phyloP scores from a whole-genome alignment of 331 rosid genomes.

The Acacia concinna region DNA sequence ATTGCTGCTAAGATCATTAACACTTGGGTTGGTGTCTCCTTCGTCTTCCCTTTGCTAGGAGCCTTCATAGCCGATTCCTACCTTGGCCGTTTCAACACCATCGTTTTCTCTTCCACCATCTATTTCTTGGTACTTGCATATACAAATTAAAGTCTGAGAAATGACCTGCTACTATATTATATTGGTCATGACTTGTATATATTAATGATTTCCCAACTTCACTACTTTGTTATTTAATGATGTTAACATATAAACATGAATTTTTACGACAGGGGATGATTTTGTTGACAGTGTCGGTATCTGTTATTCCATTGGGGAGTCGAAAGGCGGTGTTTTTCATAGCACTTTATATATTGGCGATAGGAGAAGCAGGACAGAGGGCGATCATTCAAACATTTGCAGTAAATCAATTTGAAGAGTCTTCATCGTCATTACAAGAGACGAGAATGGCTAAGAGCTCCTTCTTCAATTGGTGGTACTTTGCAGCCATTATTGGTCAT shows the following conservation, averaged over 20 bases:
- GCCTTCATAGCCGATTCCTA: not conserved
- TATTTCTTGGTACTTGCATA: not conserved
- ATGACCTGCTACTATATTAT: not conserved
- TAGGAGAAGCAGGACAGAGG: not conserved
- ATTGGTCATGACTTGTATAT: not conserved
- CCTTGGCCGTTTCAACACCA: not conserved
- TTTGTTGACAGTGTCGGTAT: not conserved
- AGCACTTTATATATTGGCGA: not conserved
- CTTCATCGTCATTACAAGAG: not conserved
- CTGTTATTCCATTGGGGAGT: not conserved
- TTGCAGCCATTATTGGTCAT: not conserved
- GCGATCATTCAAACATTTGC: not conserved
- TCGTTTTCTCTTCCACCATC: not conserved
- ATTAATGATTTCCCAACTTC: not conserved
- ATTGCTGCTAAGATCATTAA: not conserved
- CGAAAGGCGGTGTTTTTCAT: not conserved
- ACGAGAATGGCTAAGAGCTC: not conserved
- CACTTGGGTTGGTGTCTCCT: not conserved
- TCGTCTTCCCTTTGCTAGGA: not conserved
- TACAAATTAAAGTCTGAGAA: not conserved
- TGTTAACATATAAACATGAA: not conserved
- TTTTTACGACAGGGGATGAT: not conserved
- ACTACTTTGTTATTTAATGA: not conserved
- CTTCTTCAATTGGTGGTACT: not conserved
- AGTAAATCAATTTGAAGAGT: not conserved